Percentiles rank a stretch among this genome's conserved stretches.
Conservation (phyloP, 805 yeast species). For the Ogataea degrootiae region DNA sequence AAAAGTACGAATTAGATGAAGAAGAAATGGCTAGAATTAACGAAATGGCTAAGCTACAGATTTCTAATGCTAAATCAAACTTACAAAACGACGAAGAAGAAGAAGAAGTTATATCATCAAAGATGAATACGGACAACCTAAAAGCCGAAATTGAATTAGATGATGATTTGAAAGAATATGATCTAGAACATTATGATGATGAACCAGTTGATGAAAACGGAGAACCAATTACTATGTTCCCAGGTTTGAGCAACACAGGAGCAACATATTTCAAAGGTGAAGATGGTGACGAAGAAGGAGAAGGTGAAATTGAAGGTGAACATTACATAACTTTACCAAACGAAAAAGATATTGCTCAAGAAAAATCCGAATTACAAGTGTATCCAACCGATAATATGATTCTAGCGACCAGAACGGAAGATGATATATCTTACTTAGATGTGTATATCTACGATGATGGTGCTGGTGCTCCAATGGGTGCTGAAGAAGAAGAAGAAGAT, state of each 20-base stretch:
- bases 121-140: conserved; percentile 22
- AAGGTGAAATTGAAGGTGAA: conserved; percentile 36
- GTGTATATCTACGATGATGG: conserved; percentile 94
- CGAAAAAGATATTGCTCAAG: conserved; percentile 65
- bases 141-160: conserved; percentile 59
- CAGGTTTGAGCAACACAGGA: conserved; percentile 58
- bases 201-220: conserved; percentile 53
- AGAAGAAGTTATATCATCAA: conserved; percentile 22
- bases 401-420: conserved; percentile 92
- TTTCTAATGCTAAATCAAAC: conserved; percentile 70
- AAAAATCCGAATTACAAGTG: conserved; percentile 77
- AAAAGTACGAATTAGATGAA: conserved; percentile 80
- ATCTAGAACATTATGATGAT: conserved; percentile 78
- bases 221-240: conserved; percentile 59
- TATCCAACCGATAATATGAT: conserved; percentile 87
- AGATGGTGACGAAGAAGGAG: conserved; percentile 30
- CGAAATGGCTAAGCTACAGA: conserved; percentile 76
- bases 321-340: conserved; percentile 61
- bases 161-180: conserved; percentile 84
- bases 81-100: conserved; percentile 42
- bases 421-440: conserved; percentile 86
- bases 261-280: conserved; percentile 49
- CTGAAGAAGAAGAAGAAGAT: conserved; percentile 62
- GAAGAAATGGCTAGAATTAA: conserved; percentile 89
- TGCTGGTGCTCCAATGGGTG: conserved; percentile 72